Base-by-base conservation (phyloP, 2,329 filamentous ascomycete genomes). In the Colletotrichum lupini region DNA sequence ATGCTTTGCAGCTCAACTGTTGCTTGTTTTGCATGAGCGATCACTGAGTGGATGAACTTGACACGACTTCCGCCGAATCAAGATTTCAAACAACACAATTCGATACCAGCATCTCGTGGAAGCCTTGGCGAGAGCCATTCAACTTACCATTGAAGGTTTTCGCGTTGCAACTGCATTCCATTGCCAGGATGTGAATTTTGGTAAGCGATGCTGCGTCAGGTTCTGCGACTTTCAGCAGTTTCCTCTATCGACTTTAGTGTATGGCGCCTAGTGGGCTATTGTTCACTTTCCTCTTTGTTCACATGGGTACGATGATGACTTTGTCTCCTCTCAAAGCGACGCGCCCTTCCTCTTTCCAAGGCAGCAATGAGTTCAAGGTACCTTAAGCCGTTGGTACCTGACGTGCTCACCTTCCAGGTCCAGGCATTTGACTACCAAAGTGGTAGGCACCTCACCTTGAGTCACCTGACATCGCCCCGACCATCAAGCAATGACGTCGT, bases 401-500 rank as follows among this genome's bases (percentile, higher is more conserved):
- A 35, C 9, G 32, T 35, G 32, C 32, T 35, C 11, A 35, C 42
- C 19, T 22, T 49, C 42, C 19, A 49, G 42, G 16, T 22, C 42
- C 19, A 49, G 42, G 16, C 42, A 9, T 42, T 42, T 11, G 42
- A 22, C 42, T 49, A 49, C 42, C 19, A 49, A 49, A 49, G 42
- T 49, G 19, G 42, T 49, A 49, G 42, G 19, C 42, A 11, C 65
- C 24, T 56, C 67, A 56, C 35, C 63, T 72, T 8, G 16, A 62
- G 71, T 73, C 71, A 73, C 67, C 67, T 73, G 71, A 73, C 71
- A 55, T 22, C 67, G 66, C 67, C 49, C 71, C 71, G 42, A 66
- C 56, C 60, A 61, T 60, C 32, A 53, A 65, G 67, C 71, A 70
- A 73, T 73, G 71, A 73, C 71, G 71, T 73, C 71, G 67, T 71